Evolutionary conservation across 441 rosid genomes (phyloP).

Genomic region (Croton setiger): DNA sequence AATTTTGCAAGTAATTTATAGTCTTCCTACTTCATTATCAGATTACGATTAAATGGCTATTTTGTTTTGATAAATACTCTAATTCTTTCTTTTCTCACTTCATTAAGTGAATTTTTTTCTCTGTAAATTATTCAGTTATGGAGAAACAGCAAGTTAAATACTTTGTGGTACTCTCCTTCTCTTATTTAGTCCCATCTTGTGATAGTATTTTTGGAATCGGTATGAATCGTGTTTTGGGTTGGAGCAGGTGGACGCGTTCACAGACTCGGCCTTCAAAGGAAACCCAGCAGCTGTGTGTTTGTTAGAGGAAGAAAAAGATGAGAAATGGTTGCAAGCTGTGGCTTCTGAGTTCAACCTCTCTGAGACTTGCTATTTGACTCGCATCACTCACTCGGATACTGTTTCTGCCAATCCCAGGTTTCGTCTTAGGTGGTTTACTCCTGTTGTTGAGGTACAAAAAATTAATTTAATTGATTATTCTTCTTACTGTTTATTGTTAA

Average conservation of each 20-base stretch:
- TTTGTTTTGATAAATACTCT: too few species aligned
- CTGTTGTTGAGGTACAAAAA: slow-evolving; percentile 52
- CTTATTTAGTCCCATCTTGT: not conserved
- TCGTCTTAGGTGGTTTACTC: slow-evolving; percentile 78
- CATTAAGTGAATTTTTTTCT: too few species aligned
- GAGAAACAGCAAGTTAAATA: slow-evolving; percentile 35
- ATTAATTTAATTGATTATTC: not conserved
- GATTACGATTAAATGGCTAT: too few species aligned
- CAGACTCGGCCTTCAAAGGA: slow-evolving; percentile 67
- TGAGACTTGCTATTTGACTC: slow-evolving; percentile 50
- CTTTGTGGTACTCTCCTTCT: slow-evolving; percentile 39
- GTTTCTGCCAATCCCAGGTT: slow-evolving; percentile 37
- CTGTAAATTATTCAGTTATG: not conserved
- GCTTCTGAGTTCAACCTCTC: slow-evolving; percentile 74
- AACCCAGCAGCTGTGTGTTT: slow-evolving; percentile 76
- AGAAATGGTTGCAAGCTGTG: slow-evolving; percentile 59
- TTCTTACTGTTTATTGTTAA: not conserved
- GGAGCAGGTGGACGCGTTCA: slow-evolving; percentile 71
- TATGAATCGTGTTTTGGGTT: not conserved
- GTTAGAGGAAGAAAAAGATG: slow-evolving; percentile 53
- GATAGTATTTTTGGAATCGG: not conserved
- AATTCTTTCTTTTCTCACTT: too few species aligned
- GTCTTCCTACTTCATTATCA: too few species aligned
- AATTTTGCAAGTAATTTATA: too few species aligned
- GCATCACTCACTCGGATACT: slow-evolving; percentile 15